Base-by-base conservation (phyloP, 1,284 basidiomycete genomes). In the Marasmius tenuissimus region DNA sequence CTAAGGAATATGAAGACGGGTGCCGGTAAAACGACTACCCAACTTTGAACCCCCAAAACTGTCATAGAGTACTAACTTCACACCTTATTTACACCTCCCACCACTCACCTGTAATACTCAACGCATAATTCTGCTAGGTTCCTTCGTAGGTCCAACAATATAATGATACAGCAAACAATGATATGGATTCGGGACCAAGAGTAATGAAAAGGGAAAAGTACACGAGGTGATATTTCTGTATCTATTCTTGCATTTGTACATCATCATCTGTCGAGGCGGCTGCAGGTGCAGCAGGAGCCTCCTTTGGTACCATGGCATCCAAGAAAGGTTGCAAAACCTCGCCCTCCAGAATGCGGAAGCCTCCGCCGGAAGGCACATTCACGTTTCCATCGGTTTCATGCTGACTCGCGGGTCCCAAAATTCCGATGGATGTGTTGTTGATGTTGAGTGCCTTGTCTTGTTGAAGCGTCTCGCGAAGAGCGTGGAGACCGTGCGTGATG, bases 361-460 rank as follows among this genome's bases (percentile, higher is more conserved):
- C 72, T 34, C 86, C 87, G 61, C 75, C 77, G 9, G 83, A 71
- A 6, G 78, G 72, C 16, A 82, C 78, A 39, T 27, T 27, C 4
- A 27, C 27, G 4, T 27, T 27, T 27, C 27, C 27, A 27, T 72
- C 75, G 40, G 73, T 81, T 75, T 94, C 92, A 63, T 85, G 78
- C 12, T 71, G 69, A 63, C 87, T 85, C 22, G 81, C 75, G 16
- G 90, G 87, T 9, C 93, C 94, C 63, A 97, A 83, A 71, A 98
- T 92, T 40, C 94, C 95, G 69, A 98, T 89, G 0, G 93, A 94
- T 0, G 96, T 98, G 80, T 98, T 98, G 70, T 90, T 86, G 67
- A 89, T 80, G 8, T 91, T 96, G 60, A 98, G 88, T 71, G 93
- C 94, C 75, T 98, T 98, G 81, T 98, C 96, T 73, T 98, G 96